phyloP scores from a whole-genome alignment of 1,139 yeast species.

The Hyphopichia khmerensis region DNA sequence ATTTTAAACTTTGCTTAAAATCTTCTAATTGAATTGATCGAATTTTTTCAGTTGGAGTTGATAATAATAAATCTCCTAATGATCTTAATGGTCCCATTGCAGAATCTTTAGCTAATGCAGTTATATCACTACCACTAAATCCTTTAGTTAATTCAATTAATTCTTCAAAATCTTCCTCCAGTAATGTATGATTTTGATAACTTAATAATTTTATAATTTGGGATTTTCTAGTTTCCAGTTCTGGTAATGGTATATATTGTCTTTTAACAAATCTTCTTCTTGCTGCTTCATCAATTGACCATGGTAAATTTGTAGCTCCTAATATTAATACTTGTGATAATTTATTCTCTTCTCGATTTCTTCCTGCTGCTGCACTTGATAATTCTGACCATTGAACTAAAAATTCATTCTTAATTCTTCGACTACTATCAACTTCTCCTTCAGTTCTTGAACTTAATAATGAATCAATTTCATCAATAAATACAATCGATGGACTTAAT shows the following conservation, averaged over 20 bases:
- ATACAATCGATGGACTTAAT: conserved; percentile 89
- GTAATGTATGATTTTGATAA: conserved; percentile 73
- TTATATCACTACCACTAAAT: conserved; percentile 90
- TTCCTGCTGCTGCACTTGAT: conserved; percentile 90
- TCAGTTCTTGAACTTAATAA: conserved; percentile 79
- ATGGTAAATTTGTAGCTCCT: conserved; percentile 96
- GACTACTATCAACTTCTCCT: conserved; percentile 88
- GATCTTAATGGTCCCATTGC: conserved; percentile 97
- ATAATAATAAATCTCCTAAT: conserved; percentile 81
- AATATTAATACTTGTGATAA: conserved; percentile 74
- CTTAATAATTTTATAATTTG: conserved; percentile 71
- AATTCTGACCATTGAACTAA: conserved; percentile 94
- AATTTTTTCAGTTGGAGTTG: conserved; percentile 83
- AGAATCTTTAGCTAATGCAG: conserved; percentile 95
- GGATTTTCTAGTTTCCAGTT: conserved; percentile 71
- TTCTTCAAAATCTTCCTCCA: conserved; percentile 59
- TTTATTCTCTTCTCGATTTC: conserved; percentile 18
- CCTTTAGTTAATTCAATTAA: conserved; percentile 71
- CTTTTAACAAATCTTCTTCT: conserved; percentile 90
- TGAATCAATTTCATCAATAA: conserved; percentile 96
- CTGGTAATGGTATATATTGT: conserved; percentile 94
- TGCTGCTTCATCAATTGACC: conserved; percentile 99
- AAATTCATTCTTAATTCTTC: conserved; percentile 92
- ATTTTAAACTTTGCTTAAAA: conserved; percentile 72
- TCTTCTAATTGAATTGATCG: conserved; percentile 77